phyloP scores from a whole-genome alignment of 805 yeast species.

The Sugiyamaella chiloensis region DNA sequence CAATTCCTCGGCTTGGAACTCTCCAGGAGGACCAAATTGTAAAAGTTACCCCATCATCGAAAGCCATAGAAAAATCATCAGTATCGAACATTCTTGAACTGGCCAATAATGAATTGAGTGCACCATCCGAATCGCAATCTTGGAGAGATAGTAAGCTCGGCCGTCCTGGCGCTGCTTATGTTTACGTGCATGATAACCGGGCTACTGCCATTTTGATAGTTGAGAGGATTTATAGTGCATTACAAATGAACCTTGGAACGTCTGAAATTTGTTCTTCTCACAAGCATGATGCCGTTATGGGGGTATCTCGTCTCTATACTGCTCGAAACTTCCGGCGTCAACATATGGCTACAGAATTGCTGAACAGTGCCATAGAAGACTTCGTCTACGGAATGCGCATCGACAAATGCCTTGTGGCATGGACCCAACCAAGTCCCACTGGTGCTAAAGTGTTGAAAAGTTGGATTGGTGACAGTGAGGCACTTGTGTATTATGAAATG shows the following conservation, averaged over 20 bases:
- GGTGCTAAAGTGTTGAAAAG: slow-evolving; percentile 48
- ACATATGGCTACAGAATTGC: slow-evolving; percentile 43
- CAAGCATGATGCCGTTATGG: slow-evolving; percentile 32
- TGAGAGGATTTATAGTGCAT: slow-evolving; percentile 23
- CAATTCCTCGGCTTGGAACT: not conserved
- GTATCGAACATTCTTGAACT: slow-evolving; percentile 39
- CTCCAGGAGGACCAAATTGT: slow-evolving; percentile 21
- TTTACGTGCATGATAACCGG: slow-evolving; percentile 35
- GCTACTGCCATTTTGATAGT: slow-evolving; percentile 23
- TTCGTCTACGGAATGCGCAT: slow-evolving; percentile 47
- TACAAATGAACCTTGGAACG: slow-evolving; percentile 36
- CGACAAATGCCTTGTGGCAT: slow-evolving; percentile 41
- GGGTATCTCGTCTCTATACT: slow-evolving; percentile 42
- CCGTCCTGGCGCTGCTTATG: slow-evolving; percentile 40
- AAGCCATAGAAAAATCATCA: slow-evolving; percentile 25
- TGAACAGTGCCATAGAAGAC: slow-evolving; percentile 38
- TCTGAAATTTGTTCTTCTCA: slow-evolving; percentile 39
- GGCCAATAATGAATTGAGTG: slow-evolving; percentile 51
- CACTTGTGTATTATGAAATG: not conserved
- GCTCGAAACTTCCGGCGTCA: slow-evolving; percentile 38
- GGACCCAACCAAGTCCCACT: slow-evolving; percentile 59
- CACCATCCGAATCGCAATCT: slow-evolving; percentile 38
- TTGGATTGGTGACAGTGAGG: slow-evolving; percentile 19
- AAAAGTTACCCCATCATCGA: slow-evolving; percentile 26
- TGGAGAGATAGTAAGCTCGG: slow-evolving; percentile 21